These are phyloP conservation scores for Pseudogymnoascus sp. DNA, from an alignment of 2,329 filamentous ascomycete species.

Conservation along the genomic window DNA sequence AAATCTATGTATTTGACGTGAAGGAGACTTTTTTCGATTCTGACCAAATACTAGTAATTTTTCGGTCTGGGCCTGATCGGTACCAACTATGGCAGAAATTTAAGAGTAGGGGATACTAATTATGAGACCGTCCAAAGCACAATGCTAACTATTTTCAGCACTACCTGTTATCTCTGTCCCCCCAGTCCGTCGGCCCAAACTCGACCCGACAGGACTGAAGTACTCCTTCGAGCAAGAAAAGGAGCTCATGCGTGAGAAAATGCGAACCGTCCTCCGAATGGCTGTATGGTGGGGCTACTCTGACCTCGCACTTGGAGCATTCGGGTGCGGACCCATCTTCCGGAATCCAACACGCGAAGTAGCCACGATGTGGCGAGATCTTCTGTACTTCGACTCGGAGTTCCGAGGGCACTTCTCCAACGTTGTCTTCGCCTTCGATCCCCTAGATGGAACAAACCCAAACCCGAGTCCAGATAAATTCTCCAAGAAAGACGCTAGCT, in stretches of 20 bases:
- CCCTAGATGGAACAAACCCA: slow-evolving; percentile 29
- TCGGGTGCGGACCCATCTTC: slow-evolving; percentile 56
- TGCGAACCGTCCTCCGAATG: slow-evolving; percentile 62
- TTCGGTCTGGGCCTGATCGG: slow-evolving; percentile 56
- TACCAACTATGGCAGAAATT: slow-evolving; percentile 52
- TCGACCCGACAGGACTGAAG: slow-evolving; percentile 56
- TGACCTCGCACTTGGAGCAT: slow-evolving; percentile 55
- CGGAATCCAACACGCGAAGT: slow-evolving; percentile 59
- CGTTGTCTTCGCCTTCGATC: slow-evolving; percentile 59
- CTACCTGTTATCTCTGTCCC: slow-evolving; percentile 68
- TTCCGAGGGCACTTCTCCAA: slow-evolving; percentile 54
- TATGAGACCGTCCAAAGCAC: background rate
- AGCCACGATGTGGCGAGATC: slow-evolving; percentile 58
- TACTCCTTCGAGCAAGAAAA: slow-evolving; percentile 67
- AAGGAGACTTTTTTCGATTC: background rate
- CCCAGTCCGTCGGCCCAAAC: slow-evolving; percentile 65
- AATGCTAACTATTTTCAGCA: slow-evolving; percentile 26
- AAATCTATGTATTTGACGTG: slow-evolving; percentile 15
- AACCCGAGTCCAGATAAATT: slow-evolving; percentile 12
- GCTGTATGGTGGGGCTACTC: slow-evolving; percentile 53
- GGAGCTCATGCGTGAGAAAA: slow-evolving; percentile 65
- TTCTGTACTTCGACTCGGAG: slow-evolving; percentile 55
- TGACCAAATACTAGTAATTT: slow-evolving; percentile 46
- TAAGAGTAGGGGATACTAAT: slow-evolving; percentile 24
- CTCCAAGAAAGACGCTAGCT: slow-evolving; percentile 17